Percentiles rank a stretch among this genome's conserved stretches.
phyloP scores from a whole-genome alignment of 306 rosid genomes.

The Vigna radiata region DNA sequence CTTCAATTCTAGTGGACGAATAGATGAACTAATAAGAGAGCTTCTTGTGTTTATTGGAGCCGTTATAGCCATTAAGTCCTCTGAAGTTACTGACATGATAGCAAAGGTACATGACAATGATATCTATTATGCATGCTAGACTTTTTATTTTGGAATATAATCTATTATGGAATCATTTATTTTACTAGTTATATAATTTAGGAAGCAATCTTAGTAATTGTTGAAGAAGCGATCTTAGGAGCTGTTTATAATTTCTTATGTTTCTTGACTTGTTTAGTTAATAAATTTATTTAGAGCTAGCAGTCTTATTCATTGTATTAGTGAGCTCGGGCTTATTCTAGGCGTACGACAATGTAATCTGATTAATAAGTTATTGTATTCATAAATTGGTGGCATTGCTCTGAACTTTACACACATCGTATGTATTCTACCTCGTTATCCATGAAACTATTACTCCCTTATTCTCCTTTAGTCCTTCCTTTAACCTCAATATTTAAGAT shows the following conservation, averaged over 20 bases:
- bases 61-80: slow-evolving; percentile 61
- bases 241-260: slow-evolving; percentile 8
- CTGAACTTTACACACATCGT: not conserved
- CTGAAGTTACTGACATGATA: slow-evolving; percentile 67
- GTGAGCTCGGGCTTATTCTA: not conserved
- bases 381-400: not conserved
- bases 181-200: not conserved
- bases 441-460: too few relatives aligned
- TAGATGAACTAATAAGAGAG: slow-evolving; percentile 74
- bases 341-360: not conserved
- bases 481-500: too few relatives aligned
- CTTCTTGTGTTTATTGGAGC: slow-evolving; percentile 71
- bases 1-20: slow-evolving; percentile 60
- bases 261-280: slow-evolving; percentile 9
- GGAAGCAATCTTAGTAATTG: not conserved
- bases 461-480: too few relatives aligned
- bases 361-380: not conserved
- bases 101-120: slow-evolving; percentile 63
- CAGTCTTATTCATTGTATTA: not conserved
- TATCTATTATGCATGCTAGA: slow-evolving; percentile 11
- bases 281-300: not conserved
- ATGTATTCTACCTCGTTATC: not conserved
- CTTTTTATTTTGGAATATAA: slow-evolving; percentile 4
- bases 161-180: not conserved
- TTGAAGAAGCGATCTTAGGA: not conserved